phyloP scores from a whole-genome alignment of 106 monocot species.

The Dendrobium huoshanense region DNA sequence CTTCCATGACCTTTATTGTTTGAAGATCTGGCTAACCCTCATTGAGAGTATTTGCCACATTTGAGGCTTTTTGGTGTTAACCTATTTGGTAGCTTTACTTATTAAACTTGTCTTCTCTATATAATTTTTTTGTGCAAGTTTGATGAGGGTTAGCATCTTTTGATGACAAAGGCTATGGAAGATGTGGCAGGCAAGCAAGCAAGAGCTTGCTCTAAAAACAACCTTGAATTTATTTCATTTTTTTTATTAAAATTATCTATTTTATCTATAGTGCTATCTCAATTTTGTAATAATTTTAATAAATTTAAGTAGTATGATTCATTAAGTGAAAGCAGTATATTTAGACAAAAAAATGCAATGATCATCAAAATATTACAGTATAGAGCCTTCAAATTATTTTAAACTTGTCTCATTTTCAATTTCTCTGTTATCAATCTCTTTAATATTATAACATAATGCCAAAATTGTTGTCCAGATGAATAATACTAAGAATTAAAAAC shows the following conservation, averaged over 20 bases:
- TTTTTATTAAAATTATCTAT: conserved; percentile 94
- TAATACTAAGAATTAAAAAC: conserved; percentile 94
- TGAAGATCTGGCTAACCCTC: conserved; percentile 52
- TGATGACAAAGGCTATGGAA: conserved; percentile 83
- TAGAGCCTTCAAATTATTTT: neutral
- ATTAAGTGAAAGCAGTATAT: neutral
- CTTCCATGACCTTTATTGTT: conserved; percentile 85
- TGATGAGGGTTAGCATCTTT: conserved; percentile 48
- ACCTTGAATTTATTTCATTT: conserved; percentile 95
- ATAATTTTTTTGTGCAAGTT: neutral
- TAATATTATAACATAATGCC: conserved; percentile 95
- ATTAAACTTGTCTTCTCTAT: neutral
- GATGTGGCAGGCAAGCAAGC: conserved; percentile 71
- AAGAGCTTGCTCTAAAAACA: conserved; percentile 94
- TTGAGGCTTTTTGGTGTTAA: conserved; percentile 97
- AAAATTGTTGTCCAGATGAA: conserved; percentile 81
- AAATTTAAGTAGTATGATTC: neutral
- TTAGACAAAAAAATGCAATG: neutral
- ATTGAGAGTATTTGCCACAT: conserved; percentile 79
- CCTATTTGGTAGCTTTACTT: conserved; percentile 70
- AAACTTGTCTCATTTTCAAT: conserved; percentile 72
- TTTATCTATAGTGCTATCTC: conserved; percentile 12
- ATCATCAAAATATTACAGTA: neutral
- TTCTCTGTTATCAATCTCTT: conserved; percentile 89
- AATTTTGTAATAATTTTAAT: neutral